Base-by-base conservation (phyloP, 768 basidiomycete species). In the Podaxis mareebaensis region DNA sequence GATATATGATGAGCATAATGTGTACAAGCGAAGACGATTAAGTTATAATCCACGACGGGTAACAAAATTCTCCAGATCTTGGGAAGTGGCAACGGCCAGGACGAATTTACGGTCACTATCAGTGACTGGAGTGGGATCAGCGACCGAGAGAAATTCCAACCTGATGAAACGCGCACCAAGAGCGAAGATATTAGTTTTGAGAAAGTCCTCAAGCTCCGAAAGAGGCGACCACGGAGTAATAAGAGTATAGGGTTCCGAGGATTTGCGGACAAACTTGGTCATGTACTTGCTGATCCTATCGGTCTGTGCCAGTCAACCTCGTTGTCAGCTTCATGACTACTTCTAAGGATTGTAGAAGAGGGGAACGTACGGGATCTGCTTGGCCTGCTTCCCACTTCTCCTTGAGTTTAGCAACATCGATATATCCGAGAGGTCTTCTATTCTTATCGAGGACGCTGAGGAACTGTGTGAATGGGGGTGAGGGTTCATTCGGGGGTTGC, bases 161-260 rank as follows among this genome's bases (percentile, higher is more conserved):
- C 67, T 46, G 4, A 20, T 36, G 28, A 24, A 30, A 53, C 49
- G 69, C 81, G 52, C 58, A 90, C 92, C 89, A 28, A 95, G 74
- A 2, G 92, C 93, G 66, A 94, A 94, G 44, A 90, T 81, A 66
- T 92, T 89, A 22, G 78, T 60, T 66, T 80, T 77, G 58, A 96
- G 78, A 75, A 97, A 97, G 11, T 78, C 79, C 68, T 95, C 93
- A n/a, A 96, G 79, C 12, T 93, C 92, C 0, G 84, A 83, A 10
- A 96, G 81, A 2, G 92, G 83, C 5, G 94, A 90, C 51, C 84
- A 77, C 0, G 94, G 93, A 0, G 93, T 93, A 67, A 96, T 92
- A 59, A 90, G 75, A 12, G 86, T 89, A 73, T 94, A 94, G 2
- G 89, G 88, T 60, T 89, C 76, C 3, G 81, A 81, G 8, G 83